These are phyloP conservation scores for Excoecaria agallocha DNA, from an alignment of 345 rosid genomes.

Conservation along the genomic window DNA sequence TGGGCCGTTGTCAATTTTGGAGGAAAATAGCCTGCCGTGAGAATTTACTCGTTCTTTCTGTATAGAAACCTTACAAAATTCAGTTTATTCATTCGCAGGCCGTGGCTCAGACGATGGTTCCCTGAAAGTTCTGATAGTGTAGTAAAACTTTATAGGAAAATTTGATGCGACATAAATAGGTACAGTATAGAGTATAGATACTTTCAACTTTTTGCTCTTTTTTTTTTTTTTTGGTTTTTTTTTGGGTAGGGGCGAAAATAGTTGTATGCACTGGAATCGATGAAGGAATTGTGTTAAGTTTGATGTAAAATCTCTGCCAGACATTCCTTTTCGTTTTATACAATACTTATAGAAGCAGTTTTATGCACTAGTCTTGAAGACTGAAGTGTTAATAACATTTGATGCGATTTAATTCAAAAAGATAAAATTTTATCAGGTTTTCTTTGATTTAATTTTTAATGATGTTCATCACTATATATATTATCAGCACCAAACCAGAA, in stretches of 20 bases:
- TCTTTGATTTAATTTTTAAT: no score
- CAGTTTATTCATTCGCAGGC: neutral
- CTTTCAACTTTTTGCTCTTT: neutral
- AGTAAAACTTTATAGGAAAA: neutral
- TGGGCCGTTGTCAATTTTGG: neutral
- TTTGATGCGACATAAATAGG: neutral
- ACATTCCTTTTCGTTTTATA: no score
- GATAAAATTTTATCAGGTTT: no score
- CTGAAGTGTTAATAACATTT: no score
- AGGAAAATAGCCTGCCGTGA: neutral
- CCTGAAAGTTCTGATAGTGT: neutral
- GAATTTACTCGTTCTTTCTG: neutral
- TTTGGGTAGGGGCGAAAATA: neutral
- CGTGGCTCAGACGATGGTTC: neutral
- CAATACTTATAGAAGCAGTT: no score
- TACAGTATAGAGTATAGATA: neutral
- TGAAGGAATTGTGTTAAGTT: neutral
- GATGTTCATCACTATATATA: no score
- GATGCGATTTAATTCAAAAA: no score
- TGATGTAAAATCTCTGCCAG: neutral
- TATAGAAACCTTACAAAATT: neutral
- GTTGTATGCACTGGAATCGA: neutral
- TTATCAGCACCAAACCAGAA: no score
- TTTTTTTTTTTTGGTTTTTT: neutral
- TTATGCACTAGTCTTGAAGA: neutral